phyloP scores from a whole-genome alignment of 179 eudicot genomes.

The Carnegiea gigantea region DNA sequence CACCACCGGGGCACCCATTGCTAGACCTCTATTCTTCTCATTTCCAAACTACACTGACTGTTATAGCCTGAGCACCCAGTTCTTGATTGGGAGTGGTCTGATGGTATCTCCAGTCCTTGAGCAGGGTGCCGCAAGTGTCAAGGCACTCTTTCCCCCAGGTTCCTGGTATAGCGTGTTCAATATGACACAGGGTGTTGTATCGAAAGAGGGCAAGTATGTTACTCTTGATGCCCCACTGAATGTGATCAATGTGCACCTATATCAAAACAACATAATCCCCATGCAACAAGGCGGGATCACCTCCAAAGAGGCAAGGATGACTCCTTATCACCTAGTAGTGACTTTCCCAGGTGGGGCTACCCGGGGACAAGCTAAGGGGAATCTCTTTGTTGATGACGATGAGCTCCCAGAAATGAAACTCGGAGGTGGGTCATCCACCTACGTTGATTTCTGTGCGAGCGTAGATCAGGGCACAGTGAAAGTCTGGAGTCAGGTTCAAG shows the following conservation, averaged over 20 bases:
- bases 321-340: slow-evolving; percentile 73
- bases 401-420: slow-evolving; percentile 90
- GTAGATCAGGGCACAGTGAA: slow-evolving; percentile 49
- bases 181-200: slow-evolving; percentile 55
- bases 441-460: slow-evolving; percentile 65
- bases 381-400: slow-evolving; percentile 70
- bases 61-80: slow-evolving; percentile 80
- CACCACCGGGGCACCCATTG: slow-evolving; percentile 75
- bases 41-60: slow-evolving; percentile 57
- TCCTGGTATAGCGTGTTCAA: slow-evolving; percentile 83
- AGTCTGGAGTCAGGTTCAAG: slow-evolving; percentile 78
- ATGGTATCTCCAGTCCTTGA: slow-evolving; percentile 90
- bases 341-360: slow-evolving; percentile 66
- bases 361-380: slow-evolving; percentile 62
- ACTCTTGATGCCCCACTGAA: slow-evolving; percentile 81
- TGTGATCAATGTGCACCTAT: slow-evolving; percentile 73
- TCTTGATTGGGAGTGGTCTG: slow-evolving; percentile 71
- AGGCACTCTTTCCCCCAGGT: slow-evolving; percentile 82
- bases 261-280: slow-evolving; percentile 73
- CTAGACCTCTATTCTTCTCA: slow-evolving; percentile 86
- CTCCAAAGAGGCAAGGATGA: slow-evolving; percentile 73
- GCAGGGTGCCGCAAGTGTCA: slow-evolving; percentile 52
- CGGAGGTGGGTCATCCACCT: slow-evolving; percentile 63
- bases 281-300: slow-evolving; percentile 87
- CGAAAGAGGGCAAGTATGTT: slow-evolving; percentile 46